Percentiles rank a stretch among this genome's conserved stretches.
phyloP scores from a whole-genome alignment of 164 flowering plant species.

The Dillenia suffruticosa region DNA sequence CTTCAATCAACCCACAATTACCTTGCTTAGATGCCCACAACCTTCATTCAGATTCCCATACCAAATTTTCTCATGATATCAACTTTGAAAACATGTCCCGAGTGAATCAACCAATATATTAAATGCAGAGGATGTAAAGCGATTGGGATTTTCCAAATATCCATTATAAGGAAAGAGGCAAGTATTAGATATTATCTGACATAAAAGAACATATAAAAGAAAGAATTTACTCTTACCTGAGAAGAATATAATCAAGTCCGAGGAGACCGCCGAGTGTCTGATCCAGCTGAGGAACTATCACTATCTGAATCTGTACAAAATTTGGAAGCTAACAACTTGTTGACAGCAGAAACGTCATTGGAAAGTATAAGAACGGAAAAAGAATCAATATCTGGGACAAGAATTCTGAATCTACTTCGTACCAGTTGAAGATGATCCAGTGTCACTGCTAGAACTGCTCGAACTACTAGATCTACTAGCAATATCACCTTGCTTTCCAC shows the following conservation, averaged over 20 bases:
- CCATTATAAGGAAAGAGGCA: too few relatives aligned
- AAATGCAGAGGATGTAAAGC: too few relatives aligned
- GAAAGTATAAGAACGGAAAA: neutral
- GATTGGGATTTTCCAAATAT: too few relatives aligned
- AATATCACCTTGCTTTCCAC: conserved; percentile 41
- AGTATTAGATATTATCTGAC: too few relatives aligned
- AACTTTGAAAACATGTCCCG: too few relatives aligned
- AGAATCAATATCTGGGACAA: neutral
- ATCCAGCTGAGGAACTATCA: conserved; percentile 69
- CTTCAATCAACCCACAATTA: too few relatives aligned
- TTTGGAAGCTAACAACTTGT: neutral
- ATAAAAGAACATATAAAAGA: neutral
- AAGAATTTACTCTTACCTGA: conserved; percentile 20
- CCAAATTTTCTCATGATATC: too few relatives aligned
- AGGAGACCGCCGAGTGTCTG: conserved; percentile 50
- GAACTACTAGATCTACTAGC: conserved; percentile 66
- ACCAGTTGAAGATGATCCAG: conserved; percentile 94
- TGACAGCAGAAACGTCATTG: neutral
- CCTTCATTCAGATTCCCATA: too few relatives aligned
- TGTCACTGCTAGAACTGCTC: conserved; percentile 80
- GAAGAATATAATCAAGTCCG: conserved; percentile 22
- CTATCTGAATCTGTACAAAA: conserved; percentile 65
- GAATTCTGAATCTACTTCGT: conserved; percentile 2
- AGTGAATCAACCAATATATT: too few relatives aligned
- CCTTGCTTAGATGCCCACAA: too few relatives aligned